A percentile compares a stretch with the other conserved stretches of the same genome.
These are phyloP conservation scores for Penicillium sumatraense DNA, from an alignment of 2,329 filamentous ascomycete species.

Conservation along the genomic window DNA sequence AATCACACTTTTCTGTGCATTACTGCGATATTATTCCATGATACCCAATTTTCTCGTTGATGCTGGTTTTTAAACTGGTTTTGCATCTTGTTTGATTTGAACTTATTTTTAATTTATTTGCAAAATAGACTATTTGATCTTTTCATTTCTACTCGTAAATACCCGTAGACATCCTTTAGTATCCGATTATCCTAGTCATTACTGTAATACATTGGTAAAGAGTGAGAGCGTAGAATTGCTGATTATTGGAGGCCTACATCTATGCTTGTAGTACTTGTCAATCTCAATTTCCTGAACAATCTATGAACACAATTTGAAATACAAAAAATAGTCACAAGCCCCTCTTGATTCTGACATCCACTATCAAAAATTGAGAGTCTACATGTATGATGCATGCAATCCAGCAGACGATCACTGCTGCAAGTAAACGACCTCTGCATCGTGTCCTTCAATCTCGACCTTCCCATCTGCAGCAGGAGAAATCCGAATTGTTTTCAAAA, in stretches of 20 bases:
- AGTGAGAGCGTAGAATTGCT: too few species aligned
- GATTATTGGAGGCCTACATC: too few species aligned
- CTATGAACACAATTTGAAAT: too few species aligned
- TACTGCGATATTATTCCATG: constrained; percentile 10
- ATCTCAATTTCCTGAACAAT: too few species aligned
- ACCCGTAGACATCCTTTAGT: too few species aligned
- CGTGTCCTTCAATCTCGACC: constrained; percentile 23
- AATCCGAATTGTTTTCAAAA: constrained; percentile 29
- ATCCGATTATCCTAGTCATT: too few species aligned
- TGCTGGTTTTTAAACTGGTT: constrained; percentile 1
- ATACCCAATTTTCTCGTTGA: constrained; percentile 7
- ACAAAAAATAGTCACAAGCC: neutral
- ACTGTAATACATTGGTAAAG: too few species aligned
- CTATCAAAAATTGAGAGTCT: too few species aligned
- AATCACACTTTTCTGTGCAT: constrained; percentile 6
- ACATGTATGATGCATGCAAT: neutral
- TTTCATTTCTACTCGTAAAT: too few species aligned
- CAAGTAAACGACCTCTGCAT: constrained; percentile 18
- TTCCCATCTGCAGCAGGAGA: constrained; percentile 16
- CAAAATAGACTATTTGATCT: constrained; percentile 26
- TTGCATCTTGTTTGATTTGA: constrained; percentile 16
- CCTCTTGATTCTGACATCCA: too few species aligned
- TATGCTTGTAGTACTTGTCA: too few species aligned
- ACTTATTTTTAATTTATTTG: constrained; percentile 13
- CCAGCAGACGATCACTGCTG: neutral